Evolutionary conservation across 2,329 filamentous ascomycete genomes (phyloP).

Genomic region (Geosmithia putterillii): DNA sequence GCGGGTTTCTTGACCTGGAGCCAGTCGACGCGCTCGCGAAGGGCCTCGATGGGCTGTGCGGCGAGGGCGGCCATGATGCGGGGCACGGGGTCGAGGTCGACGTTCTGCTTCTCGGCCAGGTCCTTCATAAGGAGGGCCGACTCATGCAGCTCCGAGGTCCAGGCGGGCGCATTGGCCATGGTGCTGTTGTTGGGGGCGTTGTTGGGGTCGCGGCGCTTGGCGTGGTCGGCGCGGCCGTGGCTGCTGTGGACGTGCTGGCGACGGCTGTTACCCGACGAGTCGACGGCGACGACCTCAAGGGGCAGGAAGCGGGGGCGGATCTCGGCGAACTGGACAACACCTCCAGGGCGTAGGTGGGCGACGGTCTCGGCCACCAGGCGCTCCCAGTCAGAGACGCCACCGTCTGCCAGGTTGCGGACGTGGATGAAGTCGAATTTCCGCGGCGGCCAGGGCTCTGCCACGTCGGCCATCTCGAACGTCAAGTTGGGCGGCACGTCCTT

Average conservation of each 20-base stretch:
- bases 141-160: conserved; percentile 18
- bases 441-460: conserved; percentile 31
- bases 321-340: conserved; percentile 31
- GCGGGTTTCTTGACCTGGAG: conserved; percentile 25
- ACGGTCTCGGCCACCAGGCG: conserved; percentile 21
- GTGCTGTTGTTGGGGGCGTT: conserved; percentile 7
- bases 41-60: conserved; percentile 23
- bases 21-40: conserved; percentile 26
- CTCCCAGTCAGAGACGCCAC: conserved; percentile 30
- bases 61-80: conserved; percentile 19
- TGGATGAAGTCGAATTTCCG: conserved; percentile 27
- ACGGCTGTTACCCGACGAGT: conserved; percentile 11
- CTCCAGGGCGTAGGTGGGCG: conserved; percentile 27
- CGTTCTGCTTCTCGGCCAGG: conserved; percentile 11
- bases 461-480: conserved; percentile 45
- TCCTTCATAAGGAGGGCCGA: conserved; percentile 16
- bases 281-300: conserved; percentile 14
- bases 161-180: conserved; percentile 7
- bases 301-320: conserved; percentile 19
- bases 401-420: conserved; percentile 27
- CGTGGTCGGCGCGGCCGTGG: conserved; percentile 13
- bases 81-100: conserved; percentile 27
- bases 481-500: conserved; percentile 43
- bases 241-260: neutral
- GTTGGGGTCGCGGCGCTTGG: conserved; percentile 12